Evolutionary conservation across 805 yeast species (phyloP), one percentile per base, ranked within the genome.

Genomic region (Hanseniaspora mollemarum): DNA sequence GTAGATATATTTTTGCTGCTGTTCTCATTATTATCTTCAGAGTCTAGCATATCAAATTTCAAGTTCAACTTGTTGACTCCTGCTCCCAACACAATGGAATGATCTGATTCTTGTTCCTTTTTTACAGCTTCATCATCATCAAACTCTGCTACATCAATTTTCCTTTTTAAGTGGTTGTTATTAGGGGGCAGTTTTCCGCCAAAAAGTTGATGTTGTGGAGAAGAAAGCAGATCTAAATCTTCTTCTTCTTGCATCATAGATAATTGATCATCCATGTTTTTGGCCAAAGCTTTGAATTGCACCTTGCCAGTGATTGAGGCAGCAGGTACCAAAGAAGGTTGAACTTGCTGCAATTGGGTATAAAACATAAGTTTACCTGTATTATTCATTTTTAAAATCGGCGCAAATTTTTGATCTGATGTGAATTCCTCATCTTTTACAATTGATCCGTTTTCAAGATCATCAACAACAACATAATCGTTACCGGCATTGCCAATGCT

Each of bases 351-450:
- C 21, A 49, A n/a, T 10, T 43, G 43, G 15, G 44, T 49, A 31
- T 43, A 49, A 19, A 49, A 49, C 5, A 16, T 43, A 7, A 49
- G 31, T 25, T 38, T 49, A 13, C 53, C 53, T 24, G 48, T 37
- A 16, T 43, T 49, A 29, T 49, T 46, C 40, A 39, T 43, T 37
- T 43, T 49, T 13, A 49, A 15, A 1, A 49, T 38, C 7, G 46
- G 53, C 2, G 46, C 46, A 36, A 42, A 41, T 28, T 42, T 41
- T 29, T 49, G 52, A 31, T 41, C 46, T 18, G 45, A 36, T 13
- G 52, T 49, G 26, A 49, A 49, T 33, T 49, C 52, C 26, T 49
- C 52, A 26, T 37, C 50, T n/a, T 46, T 46, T 2, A 46, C 50
- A 10, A 46, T 18, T 6, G 50, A 46, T 12, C 24, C 38, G 9